These are phyloP conservation scores for Candida odintsovae DNA, from an alignment of 805 yeast species.

Conservation along the genomic window DNA sequence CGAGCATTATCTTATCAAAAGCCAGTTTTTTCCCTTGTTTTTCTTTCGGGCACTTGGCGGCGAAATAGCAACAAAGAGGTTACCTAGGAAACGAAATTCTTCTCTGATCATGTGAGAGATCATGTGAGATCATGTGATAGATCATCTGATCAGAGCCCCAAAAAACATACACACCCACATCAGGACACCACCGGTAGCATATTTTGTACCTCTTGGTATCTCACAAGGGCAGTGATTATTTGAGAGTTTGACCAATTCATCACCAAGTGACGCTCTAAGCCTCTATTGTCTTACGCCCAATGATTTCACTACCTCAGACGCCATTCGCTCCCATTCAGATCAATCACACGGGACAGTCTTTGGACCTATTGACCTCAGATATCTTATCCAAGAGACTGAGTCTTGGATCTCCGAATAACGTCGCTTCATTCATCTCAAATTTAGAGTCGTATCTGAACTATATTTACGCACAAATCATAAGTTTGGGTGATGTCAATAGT, in stretches of 20 bases:
- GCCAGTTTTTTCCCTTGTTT: background rate
- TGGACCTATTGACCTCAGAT: background rate
- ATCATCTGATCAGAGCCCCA: too few species aligned
- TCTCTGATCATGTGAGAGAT: background rate
- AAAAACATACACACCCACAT: too few species aligned
- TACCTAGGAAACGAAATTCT: background rate
- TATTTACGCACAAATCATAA: background rate
- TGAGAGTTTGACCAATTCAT: too few species aligned
- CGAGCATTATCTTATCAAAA: background rate
- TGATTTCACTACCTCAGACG: conserved; percentile 1
- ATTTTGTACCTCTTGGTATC: too few species aligned
- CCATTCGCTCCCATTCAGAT: conserved; percentile 1
- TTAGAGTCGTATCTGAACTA: conserved; percentile 9
- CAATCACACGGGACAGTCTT: background rate
- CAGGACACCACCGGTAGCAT: too few species aligned
- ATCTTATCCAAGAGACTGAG: conserved; percentile 4
- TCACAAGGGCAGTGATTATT: too few species aligned
- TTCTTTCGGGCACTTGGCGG: background rate
- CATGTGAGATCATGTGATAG: background rate
- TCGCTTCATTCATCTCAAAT: conserved; percentile 4
- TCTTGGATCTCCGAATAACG: background rate
- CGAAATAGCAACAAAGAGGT: background rate
- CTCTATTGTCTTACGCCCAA: background rate
- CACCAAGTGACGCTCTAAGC: too few species aligned
- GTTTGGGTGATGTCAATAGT: background rate